Evolutionary conservation across 257 asterid genomes (phyloP).

Genomic region (Nicotiana otophora): DNA sequence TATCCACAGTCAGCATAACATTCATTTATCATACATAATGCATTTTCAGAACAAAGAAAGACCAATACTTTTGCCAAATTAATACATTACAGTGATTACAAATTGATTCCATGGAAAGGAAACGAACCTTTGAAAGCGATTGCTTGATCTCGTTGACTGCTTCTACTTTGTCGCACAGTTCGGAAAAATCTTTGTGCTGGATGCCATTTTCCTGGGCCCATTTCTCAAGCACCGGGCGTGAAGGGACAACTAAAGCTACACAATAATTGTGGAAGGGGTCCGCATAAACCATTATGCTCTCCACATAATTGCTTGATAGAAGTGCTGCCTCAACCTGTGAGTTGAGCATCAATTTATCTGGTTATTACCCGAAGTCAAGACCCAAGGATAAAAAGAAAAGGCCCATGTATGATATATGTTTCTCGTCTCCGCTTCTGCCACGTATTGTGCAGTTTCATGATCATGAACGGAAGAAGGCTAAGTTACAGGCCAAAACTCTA

Average conservation of each 20-base stretch:
- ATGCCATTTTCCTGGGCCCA: conserved; percentile 80
- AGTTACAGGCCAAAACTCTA: not conserved
- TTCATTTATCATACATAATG: not conserved
- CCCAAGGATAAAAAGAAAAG: not conserved
- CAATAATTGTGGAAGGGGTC: conserved; percentile 83
- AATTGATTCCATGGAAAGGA: not conserved
- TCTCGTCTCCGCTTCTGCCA: not conserved
- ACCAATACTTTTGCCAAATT: not conserved
- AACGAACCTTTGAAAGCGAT: conserved; percentile 65
- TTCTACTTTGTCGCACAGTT: conserved; percentile 63
- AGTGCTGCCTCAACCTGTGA: conserved; percentile 86
- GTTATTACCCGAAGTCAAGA: not conserved
- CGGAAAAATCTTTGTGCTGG: conserved; percentile 42
- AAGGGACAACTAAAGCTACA: conserved; percentile 75
- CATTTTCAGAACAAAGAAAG: not conserved
- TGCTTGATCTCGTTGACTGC: conserved; percentile 65
- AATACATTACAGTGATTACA: not conserved
- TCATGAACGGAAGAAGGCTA: not conserved
- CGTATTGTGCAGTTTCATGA: not conserved
- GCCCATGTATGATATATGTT: not conserved
- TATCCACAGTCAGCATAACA: not conserved
- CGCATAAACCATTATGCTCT: conserved; percentile 63
- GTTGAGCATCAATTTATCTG: not conserved
- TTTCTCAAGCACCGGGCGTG: conserved; percentile 57
- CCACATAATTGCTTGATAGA: conserved; percentile 49